Evolutionary conservation across 192 early-diverging fungal genomes (phyloP).

Genomic region (Phycomyces blakesleeanus): DNA sequence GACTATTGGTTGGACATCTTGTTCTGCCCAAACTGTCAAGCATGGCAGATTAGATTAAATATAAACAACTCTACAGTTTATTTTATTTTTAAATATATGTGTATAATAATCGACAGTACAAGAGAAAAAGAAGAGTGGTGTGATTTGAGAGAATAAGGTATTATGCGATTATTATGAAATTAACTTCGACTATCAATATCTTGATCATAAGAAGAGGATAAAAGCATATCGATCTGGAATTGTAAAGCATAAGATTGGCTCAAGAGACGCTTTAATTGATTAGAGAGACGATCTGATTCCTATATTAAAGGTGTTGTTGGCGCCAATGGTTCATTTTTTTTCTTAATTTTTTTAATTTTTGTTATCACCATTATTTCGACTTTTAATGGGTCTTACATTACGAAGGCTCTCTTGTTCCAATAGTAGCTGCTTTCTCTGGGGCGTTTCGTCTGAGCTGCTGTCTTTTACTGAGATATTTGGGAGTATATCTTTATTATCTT

Average conservation of each 20-base stretch:
- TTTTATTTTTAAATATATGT: background rate
- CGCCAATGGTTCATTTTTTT: background rate
- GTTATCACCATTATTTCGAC: too few species aligned
- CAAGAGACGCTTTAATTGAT: slow-evolving; percentile 15
- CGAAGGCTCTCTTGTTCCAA: slow-evolving; percentile 11
- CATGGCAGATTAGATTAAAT: background rate
- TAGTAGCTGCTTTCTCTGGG: background rate
- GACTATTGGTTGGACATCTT: slow-evolving; percentile 48
- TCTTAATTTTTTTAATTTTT: too few species aligned
- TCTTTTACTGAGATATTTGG: background rate
- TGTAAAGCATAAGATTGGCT: slow-evolving; percentile 28
- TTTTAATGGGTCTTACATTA: background rate
- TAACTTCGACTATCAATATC: background rate
- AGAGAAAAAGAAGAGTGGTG: background rate
- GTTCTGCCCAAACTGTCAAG: slow-evolving; percentile 10
- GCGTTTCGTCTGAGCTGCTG: background rate
- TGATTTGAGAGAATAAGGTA: too few species aligned
- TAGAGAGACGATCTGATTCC: slow-evolving; percentile 9
- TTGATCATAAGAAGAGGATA: slow-evolving; percentile 15
- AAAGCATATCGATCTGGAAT: slow-evolving; percentile 27
- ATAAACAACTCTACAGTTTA: background rate
- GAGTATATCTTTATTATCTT: background rate
- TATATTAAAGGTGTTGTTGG: background rate
- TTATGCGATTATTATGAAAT: background rate
- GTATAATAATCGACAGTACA: background rate